Percentiles rank a stretch among this genome's conserved stretches.
Evolutionary conservation across 805 yeast genomes (phyloP).

Genomic region (Yamadazyma scolyti): DNA sequence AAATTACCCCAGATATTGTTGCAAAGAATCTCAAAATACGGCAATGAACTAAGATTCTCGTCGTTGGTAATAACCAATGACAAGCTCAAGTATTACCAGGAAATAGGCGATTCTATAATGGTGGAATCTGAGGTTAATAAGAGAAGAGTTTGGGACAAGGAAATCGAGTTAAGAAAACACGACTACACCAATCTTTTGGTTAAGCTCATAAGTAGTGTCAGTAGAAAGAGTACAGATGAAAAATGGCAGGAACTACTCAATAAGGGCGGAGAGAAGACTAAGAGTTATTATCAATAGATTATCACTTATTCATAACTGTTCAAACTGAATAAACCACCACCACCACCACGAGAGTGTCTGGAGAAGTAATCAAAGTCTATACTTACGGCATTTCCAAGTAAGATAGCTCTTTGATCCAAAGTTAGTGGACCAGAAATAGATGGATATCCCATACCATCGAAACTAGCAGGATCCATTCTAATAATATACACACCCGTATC

Average conservation of each 20-base stretch:
- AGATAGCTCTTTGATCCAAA: constrained; percentile 78
- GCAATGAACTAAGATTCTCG: constrained; percentile 54
- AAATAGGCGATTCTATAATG: constrained; percentile 37
- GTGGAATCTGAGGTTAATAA: constrained; percentile 41
- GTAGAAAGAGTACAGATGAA: constrained; percentile 28
- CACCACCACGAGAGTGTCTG: constrained; percentile 68
- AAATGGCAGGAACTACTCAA: constrained; percentile 33
- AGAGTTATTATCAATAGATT: background rate
- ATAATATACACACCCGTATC: constrained; percentile 92
- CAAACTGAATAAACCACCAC: constrained; percentile 43
- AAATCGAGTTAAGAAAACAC: constrained; percentile 51
- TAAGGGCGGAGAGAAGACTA: constrained; percentile 19
- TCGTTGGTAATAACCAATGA: constrained; percentile 52
- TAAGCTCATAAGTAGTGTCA: constrained; percentile 41
- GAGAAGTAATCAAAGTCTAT: constrained; percentile 96
- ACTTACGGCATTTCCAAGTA: constrained; percentile 84
- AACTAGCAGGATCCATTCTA: constrained; percentile 73
- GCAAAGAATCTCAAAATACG: constrained; percentile 44
- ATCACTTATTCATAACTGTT: constrained; percentile 15
- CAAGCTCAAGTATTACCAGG: constrained; percentile 34
- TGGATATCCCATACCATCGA: constrained; percentile 58
- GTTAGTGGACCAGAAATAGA: constrained; percentile 52
- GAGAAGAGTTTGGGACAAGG: constrained; percentile 50
- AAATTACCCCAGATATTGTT: constrained; percentile 43
- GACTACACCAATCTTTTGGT: constrained; percentile 52